These are phyloP conservation scores for Clarireedia homoeocarpa DNA, from an alignment of 2,329 filamentous ascomycete species.

Conservation along the genomic window DNA sequence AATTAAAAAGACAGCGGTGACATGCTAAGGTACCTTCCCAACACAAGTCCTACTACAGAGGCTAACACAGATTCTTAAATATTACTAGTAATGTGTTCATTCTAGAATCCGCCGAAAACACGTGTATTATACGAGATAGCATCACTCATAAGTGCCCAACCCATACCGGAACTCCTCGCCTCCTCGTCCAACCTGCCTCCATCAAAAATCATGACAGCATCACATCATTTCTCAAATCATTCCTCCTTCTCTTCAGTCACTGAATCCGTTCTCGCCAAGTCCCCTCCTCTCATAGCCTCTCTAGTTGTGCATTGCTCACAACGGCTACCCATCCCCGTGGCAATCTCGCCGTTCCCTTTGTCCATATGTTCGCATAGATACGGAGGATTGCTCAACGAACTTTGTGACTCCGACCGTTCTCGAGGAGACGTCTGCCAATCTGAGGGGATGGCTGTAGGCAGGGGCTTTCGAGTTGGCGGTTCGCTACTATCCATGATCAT, in stretches of 20 bases:
- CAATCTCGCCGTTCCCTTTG: neutral
- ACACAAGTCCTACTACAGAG: no score
- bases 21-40: no score
- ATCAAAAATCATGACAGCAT: no score
- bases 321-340: neutral
- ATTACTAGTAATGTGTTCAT: no score
- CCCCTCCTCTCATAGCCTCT: neutral
- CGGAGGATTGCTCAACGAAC: neutral
- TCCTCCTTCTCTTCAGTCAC: neutral
- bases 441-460: neutral
- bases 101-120: no score
- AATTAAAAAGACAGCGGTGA: no score
- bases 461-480: neutral
- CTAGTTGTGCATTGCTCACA: neutral
- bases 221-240: no score
- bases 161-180: no score
- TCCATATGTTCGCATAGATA: neutral
- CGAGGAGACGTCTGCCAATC: neutral
- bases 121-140: no score
- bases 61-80: no score
- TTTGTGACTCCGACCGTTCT: neutral
- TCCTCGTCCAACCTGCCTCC: no score
- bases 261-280: neutral
- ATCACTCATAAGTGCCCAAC: no score
- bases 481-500: conserved; percentile 1